These are phyloP conservation scores for Scopulariopsis brevicaulis DNA, from an alignment of 2,329 filamentous ascomycete genomes.

Conservation along the genomic window DNA sequence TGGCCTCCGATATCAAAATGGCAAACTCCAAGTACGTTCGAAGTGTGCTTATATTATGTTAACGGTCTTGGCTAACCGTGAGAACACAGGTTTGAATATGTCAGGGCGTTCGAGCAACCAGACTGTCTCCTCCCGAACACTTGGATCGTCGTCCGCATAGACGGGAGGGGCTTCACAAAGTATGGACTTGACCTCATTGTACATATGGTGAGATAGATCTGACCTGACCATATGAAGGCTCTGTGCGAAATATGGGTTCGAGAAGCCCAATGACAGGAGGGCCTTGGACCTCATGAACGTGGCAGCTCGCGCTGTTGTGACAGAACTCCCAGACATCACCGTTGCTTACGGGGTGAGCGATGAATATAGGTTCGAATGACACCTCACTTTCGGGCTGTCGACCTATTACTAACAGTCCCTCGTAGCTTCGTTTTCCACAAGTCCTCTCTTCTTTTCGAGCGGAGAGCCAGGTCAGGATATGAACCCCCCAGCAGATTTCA, in stretches of 20 bases:
- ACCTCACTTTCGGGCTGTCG: background rate
- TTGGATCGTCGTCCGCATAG: slow-evolving; percentile 90
- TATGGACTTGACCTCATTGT: slow-evolving; percentile 24
- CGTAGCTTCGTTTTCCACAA: slow-evolving; percentile 81
- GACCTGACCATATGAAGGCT: slow-evolving; percentile 40
- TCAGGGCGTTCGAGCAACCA: slow-evolving; percentile 75
- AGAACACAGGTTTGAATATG: slow-evolving; percentile 72
- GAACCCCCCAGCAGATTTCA: too few species aligned
- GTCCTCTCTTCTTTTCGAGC: slow-evolving; percentile 70
- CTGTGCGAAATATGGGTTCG: slow-evolving; percentile 71
- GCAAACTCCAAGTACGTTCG: slow-evolving; percentile 41
- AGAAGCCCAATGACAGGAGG: slow-evolving; percentile 83
- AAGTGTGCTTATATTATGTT: background rate
- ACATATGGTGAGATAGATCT: background rate
- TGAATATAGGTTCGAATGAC: slow-evolving; percentile 58
- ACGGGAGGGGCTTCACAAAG: slow-evolving; percentile 94
- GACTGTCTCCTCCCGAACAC: slow-evolving; percentile 79
- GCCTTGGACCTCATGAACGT: slow-evolving; percentile 92
- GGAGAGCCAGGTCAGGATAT: slow-evolving; percentile 56
- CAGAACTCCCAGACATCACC: slow-evolving; percentile 71
- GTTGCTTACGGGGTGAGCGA: slow-evolving; percentile 92
- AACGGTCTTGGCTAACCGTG: background rate
- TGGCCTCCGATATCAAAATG: slow-evolving; percentile 20
- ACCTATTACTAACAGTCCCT: background rate
- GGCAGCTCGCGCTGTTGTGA: slow-evolving; percentile 75